Conservation (phyloP, 306 rosid species). For the Cicer judaicum region DNA sequence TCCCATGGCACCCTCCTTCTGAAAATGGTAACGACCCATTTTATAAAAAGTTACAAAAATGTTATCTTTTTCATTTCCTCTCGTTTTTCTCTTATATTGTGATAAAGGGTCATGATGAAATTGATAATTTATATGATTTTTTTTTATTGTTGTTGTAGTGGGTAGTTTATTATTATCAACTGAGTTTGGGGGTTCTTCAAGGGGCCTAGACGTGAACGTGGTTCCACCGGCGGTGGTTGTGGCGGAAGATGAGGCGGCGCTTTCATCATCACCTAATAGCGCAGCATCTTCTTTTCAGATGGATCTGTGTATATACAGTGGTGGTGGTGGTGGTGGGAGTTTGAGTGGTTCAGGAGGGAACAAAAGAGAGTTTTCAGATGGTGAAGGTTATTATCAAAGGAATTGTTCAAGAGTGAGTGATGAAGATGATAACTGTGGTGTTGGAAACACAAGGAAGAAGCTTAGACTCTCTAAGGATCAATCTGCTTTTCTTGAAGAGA, state of each 20-base stretch:
- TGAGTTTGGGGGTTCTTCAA: slow-evolving; percentile 56
- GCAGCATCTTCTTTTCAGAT: slow-evolving; percentile 76
- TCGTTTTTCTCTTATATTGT: neutral
- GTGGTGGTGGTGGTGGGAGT: slow-evolving; percentile 21
- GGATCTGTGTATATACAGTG: slow-evolving; percentile 65
- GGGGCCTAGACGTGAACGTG: slow-evolving; percentile 65
- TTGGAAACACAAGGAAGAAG: slow-evolving; percentile 67
- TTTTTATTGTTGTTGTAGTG: slow-evolving; percentile 48
- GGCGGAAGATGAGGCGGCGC: slow-evolving; percentile 58
- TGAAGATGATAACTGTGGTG: slow-evolving; percentile 67
- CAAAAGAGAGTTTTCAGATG: slow-evolving; percentile 55
- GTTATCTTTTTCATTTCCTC: neutral
- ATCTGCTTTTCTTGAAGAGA: slow-evolving; percentile 95
- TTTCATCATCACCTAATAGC: slow-evolving; percentile 80
- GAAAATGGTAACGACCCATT: slow-evolving; percentile 45
- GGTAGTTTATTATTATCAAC: slow-evolving; percentile 42
- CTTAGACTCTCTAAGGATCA: slow-evolving; percentile 92
- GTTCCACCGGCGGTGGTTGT: slow-evolving; percentile 28
- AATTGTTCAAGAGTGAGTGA: slow-evolving; percentile 77
- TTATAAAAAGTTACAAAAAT: neutral
- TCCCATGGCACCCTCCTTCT: slow-evolving; percentile 76
- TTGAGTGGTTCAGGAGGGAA: slow-evolving; percentile 40
- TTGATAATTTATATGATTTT: neutral
- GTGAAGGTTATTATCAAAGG: slow-evolving; percentile 64
- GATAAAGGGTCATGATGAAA: neutral